Conservation (phyloP, 202 grass and related monocot species). For the Hordeum pubiflorum region DNA sequence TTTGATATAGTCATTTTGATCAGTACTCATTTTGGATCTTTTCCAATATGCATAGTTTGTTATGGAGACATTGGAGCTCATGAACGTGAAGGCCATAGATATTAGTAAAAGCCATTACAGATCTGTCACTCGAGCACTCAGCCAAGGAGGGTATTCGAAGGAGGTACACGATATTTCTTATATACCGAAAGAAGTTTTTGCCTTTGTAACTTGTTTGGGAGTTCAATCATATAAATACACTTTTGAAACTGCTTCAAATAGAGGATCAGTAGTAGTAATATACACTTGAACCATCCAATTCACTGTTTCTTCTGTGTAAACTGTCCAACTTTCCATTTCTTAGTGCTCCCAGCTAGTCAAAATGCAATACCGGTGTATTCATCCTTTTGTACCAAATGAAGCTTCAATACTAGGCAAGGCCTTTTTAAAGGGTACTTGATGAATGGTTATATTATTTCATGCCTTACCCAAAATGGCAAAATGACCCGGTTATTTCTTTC, state of each 20-base stretch:
- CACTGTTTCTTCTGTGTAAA: not conserved
- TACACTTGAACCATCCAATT: not conserved
- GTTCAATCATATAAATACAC: not conserved
- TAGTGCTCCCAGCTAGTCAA: not conserved
- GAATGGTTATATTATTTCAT: not conserved
- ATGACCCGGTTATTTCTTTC: not conserved
- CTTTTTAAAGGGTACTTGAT: not conserved
- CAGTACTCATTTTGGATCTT: slow-evolving; percentile 20
- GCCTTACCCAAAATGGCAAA: not conserved
- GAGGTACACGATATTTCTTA: slow-evolving; percentile 45
- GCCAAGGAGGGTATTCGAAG: slow-evolving; percentile 54
- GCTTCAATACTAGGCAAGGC: not conserved
- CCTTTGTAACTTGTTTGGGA: not conserved
- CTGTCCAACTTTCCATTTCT: not conserved
- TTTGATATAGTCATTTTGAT: slow-evolving; percentile 26
- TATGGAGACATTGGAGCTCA: slow-evolving; percentile 66
- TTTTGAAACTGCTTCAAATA: not conserved
- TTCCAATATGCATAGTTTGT: slow-evolving; percentile 54
- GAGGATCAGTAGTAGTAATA: not conserved
- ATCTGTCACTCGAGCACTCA: slow-evolving; percentile 53
- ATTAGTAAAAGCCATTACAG: slow-evolving; percentile 38
- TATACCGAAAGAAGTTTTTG: not conserved
- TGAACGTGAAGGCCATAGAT: slow-evolving; percentile 52
- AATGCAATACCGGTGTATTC: not conserved
- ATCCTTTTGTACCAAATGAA: not conserved